These are phyloP conservation scores for Hypocrella siamensis DNA, from an alignment of 2,329 filamentous ascomycete species.

Conservation along the genomic window DNA sequence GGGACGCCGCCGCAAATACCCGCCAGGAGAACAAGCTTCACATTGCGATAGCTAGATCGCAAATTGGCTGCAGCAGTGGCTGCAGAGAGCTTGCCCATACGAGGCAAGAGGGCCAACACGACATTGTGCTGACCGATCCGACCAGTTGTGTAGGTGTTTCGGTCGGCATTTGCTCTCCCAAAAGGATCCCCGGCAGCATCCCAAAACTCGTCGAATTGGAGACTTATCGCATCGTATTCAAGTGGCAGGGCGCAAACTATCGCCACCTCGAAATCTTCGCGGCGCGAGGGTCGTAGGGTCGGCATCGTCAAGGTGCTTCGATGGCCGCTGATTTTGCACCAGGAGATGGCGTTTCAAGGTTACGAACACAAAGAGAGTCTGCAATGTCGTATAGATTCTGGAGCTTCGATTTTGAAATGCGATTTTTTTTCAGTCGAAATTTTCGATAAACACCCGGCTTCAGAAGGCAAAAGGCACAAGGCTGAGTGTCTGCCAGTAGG, in stretches of 20 bases:
- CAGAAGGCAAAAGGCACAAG: too few relatives aligned
- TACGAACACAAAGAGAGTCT: too few relatives aligned
- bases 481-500: too few relatives aligned
- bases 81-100: conserved; percentile 14
- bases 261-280: conserved; percentile 4
- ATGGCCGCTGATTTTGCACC: too few relatives aligned
- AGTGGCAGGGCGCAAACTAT: conserved; percentile 5
- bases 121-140: conserved; percentile 10
- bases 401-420: too few relatives aligned
- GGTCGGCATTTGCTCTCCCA: conserved; percentile 4
- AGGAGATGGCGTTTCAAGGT: too few relatives aligned
- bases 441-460: too few relatives aligned
- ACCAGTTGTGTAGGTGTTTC: conserved; percentile 9
- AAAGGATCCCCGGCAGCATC: conserved; percentile 3
- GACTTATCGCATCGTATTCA: conserved; percentile 5
- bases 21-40: conserved; percentile 19
- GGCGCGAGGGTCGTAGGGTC: neutral
- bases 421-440: too few relatives aligned
- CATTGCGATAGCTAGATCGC: conserved; percentile 14
- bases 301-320: neutral
- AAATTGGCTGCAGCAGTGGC: conserved; percentile 12
- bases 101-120: conserved; percentile 9
- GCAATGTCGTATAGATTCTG: too few relatives aligned
- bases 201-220: conserved; percentile 6
- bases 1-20: conserved; percentile 23